Evolutionary conservation across 345 rosid species (phyloP).

Genomic region (Theobroma cacao): DNA sequence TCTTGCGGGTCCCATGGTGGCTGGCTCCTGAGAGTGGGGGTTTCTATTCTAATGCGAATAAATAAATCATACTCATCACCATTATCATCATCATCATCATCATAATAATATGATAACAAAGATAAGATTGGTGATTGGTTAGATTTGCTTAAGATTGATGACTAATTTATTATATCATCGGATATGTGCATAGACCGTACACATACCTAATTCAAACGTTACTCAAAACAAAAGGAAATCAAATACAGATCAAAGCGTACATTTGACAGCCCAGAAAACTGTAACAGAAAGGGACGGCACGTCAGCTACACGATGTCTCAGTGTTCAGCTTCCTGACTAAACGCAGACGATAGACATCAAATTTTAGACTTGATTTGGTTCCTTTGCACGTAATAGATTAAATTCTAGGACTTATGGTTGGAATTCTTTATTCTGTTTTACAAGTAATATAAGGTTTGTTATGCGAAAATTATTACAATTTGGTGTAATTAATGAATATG

Average conservation of each 20-base stretch:
- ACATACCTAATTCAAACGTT: background rate
- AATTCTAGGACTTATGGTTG: no score
- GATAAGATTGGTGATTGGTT: background rate
- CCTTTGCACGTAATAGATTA: no score
- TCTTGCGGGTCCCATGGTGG: background rate
- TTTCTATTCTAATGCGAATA: background rate
- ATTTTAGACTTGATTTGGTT: background rate
- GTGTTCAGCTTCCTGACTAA: background rate
- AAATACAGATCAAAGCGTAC: background rate
- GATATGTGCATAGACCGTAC: background rate
- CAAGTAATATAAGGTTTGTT: background rate
- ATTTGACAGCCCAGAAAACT: background rate
- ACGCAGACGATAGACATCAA: background rate
- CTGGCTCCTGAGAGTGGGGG: background rate
- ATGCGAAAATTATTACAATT: background rate
- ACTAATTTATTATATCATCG: background rate
- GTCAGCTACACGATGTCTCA: constrained; percentile 6
- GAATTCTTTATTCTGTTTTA: no score
- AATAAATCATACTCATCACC: background rate
- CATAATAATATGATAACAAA: background rate
- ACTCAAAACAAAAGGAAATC: background rate
- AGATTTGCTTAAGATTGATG: constrained; percentile 8
- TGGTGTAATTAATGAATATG: no score
- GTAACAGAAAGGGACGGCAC: background rate
- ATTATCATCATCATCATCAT: background rate